Base-by-base conservation (phyloP, 2,329 filamentous ascomycete genomes). In the Chrysoporthe deuterocubensis region DNA sequence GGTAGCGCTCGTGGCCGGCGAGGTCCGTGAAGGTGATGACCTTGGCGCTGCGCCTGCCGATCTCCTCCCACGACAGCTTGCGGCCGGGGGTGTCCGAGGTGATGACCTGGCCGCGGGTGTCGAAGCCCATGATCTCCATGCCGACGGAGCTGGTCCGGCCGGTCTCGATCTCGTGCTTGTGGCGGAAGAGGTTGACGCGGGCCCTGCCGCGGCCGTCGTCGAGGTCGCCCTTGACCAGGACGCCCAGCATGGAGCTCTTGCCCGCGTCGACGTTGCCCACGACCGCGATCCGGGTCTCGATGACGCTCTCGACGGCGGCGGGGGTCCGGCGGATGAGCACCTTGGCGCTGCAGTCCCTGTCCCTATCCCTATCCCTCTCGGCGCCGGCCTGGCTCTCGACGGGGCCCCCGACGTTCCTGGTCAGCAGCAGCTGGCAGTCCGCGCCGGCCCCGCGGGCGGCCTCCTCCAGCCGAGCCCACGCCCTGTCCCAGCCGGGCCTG, bases 121-220 rank as follows among this genome's bases (percentile, higher is more conserved):
- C 94, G 74, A 97, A 99, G 1, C 96, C 96, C 91, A 98, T 94
- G 70, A 98, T 98, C 79, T 99, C 96, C 94, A 98, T 96, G 54
- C 96, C 95, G 0, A 99, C 96, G 0, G 94, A 97, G 76, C 93
- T 97, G 11, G 96, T 99, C 72, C 96, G 87, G 1, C 96, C 96
- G 59, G 92, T 96, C 80, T 99, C 96, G 52, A 98, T 92, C 80
- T 99, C 96, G 76, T 99, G 96, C 80, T 99, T 98, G 79, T 99
- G 96, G 18, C 96, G 89, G 81, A 99, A 99, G 14, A 99, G 88
- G 72, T 97, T 98, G 63, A 99, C 92, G 70, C 96, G 91, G 58
- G 96, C 95, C 78, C 92, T 95, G 14, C 96, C 96, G 76, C 96
- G 88, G 18, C 96, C 96, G 79, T 99, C 96, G 74, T 99, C 96